Evolutionary conservation across 345 rosid species (phyloP).

Genomic region (Eucalyptus rudis): DNA sequence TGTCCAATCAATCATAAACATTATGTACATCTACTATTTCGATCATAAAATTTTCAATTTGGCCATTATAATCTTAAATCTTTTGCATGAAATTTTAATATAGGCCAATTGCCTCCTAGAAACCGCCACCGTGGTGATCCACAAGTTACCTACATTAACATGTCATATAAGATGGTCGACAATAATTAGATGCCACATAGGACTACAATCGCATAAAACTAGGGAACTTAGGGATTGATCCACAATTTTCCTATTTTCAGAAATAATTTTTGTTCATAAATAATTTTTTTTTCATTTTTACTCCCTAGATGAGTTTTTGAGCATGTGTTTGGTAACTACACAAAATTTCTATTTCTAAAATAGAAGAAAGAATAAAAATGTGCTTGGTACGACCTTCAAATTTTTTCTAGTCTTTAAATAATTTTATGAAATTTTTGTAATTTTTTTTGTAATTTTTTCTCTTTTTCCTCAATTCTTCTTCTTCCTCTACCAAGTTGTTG

Average conservation of each 20-base stretch:
- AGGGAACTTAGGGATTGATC: neutral
- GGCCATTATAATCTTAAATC: neutral
- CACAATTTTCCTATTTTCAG: neutral
- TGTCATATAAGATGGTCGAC: fast-evolving
- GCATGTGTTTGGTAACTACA: fast-evolving
- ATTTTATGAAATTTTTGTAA: too few species aligned
- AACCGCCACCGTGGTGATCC: neutral
- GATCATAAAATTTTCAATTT: neutral
- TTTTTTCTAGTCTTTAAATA: too few species aligned
- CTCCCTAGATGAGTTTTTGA: too few species aligned
- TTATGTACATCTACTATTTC: fast-evolving
- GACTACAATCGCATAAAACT: neutral
- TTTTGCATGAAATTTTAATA: neutral
- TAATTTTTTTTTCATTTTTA: too few species aligned
- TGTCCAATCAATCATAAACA: neutral
- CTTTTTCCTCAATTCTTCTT: too few species aligned
- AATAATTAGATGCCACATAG: neutral
- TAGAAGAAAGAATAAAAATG: too few species aligned
- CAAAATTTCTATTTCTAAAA: too few species aligned
- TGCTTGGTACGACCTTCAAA: too few species aligned
- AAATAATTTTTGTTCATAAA: too few species aligned
- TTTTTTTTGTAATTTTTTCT: too few species aligned
- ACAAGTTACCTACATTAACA: too few species aligned
- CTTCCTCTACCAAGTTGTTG: too few species aligned
- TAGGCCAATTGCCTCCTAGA: fast-evolving